Percentiles rank a stretch among this genome's conserved stretches.
Evolutionary conservation across 1,284 basidiomycete species (phyloP).

Genomic region (Ceratobasidium sp.): DNA sequence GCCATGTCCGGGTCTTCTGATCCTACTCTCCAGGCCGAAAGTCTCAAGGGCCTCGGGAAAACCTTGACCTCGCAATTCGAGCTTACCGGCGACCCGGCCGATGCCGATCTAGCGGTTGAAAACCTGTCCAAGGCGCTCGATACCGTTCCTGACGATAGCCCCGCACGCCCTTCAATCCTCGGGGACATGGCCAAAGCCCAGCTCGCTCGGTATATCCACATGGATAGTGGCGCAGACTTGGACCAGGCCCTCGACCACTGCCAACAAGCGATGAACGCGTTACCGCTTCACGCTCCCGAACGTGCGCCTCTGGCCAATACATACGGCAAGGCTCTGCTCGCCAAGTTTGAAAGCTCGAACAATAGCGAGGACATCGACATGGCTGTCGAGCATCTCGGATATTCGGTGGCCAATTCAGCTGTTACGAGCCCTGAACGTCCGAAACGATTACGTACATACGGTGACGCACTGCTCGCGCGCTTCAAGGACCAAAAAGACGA

Average conservation of each 20-base stretch:
- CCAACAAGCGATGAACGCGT: background rate
- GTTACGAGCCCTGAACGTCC: constrained; percentile 29
- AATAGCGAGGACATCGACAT: background rate
- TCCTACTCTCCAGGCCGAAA: constrained; percentile 7
- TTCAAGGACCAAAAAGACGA: constrained; percentile 1
- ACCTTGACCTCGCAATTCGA: constrained; percentile 30
- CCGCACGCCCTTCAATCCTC: constrained; percentile 13
- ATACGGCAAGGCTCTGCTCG: constrained; percentile 11
- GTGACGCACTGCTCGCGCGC: constrained; percentile 28
- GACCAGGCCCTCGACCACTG: constrained; percentile 6
- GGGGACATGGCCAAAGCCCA: constrained; percentile 21
- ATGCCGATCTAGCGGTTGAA: constrained; percentile 12
- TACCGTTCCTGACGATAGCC: background rate
- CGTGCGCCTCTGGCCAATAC: constrained; percentile 5
- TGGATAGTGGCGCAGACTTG: constrained; percentile 2
- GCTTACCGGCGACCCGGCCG: constrained; percentile 22
- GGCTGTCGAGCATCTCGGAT: constrained; percentile 9
- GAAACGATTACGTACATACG: constrained; percentile 23
- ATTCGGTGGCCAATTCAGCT: background rate
- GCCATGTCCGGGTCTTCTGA: background rate
- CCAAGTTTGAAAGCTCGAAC: constrained; percentile 9
- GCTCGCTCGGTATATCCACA: constrained; percentile 14
- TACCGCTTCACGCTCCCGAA: constrained; percentile 16
- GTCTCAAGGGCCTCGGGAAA: constrained; percentile 14
- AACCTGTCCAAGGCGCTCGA: constrained; percentile 13